phyloP scores from a whole-genome alignment of 257 asterid species.

The Gentiana straminea region DNA sequence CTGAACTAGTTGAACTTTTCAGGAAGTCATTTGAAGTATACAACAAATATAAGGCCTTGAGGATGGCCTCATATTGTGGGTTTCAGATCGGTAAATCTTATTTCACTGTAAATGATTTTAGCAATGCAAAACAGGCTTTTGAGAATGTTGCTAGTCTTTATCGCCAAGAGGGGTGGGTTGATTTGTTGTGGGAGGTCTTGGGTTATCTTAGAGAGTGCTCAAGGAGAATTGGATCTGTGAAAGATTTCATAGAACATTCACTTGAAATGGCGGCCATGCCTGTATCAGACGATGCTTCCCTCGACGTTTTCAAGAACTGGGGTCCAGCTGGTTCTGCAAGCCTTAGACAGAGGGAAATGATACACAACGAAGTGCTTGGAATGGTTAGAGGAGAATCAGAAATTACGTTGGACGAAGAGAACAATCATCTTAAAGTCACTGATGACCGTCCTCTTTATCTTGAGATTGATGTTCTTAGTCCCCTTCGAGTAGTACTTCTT shows the following conservation, averaged over 20 bases:
- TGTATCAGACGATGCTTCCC: slow-evolving; percentile 29
- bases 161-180: slow-evolving; percentile 89
- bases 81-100: slow-evolving; percentile 82
- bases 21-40: slow-evolving; percentile 75
- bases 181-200: slow-evolving; percentile 79
- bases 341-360: slow-evolving; percentile 55
- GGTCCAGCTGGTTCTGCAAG: slow-evolving; percentile 82
- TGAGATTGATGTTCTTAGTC: slow-evolving; percentile 94
- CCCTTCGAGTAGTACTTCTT: slow-evolving; percentile 75
- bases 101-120: slow-evolving; percentile 41
- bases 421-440: slow-evolving; percentile 40
- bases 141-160: slow-evolving; percentile 72
- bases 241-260: slow-evolving; percentile 87
- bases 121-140: slow-evolving; percentile 62
- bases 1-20: slow-evolving; percentile 81
- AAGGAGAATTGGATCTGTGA: slow-evolving; percentile 47
- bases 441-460: slow-evolving; percentile 73
- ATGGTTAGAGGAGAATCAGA: slow-evolving; percentile 60
- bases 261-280: slow-evolving; percentile 99
- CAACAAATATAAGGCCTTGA: slow-evolving; percentile 48
- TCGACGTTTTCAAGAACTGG: slow-evolving; percentile 38
- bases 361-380: slow-evolving; percentile 83
- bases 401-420: slow-evolving; percentile 29
- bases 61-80: slow-evolving; percentile 85
- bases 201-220: slow-evolving; percentile 95